Evolutionary conservation across 352 stramenopile genomes (phyloP), one percentile per base, ranked within the genome.

Genomic region (Globisporangium irregulare): DNA sequence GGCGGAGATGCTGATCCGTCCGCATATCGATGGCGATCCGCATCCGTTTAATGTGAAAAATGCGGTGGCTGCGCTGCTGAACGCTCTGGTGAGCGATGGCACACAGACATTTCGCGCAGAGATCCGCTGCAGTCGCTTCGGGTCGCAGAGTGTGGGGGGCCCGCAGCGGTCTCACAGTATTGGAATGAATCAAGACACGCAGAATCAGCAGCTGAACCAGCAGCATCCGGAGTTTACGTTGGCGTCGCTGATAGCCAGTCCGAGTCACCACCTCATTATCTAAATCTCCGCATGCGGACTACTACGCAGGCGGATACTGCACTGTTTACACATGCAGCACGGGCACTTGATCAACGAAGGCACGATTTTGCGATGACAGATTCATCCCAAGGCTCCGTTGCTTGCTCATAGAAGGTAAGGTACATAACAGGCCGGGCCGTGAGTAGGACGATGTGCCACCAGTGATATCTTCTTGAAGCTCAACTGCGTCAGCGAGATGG

Each of bases 81-180:
- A 75, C 64, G 72, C 74, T 14, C 67, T 86, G 1, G 73, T 82
- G 4, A 65, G 70, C 38, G 77, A 81, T 61, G 64, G 59, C 4
- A 64, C 25, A n/a, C 74, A 86, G 46, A 76, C n/a, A 8, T 84
- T 82, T 55, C 62, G 76, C 12, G 77, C 77, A 3, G 64, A 77
- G 59, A 48, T 87, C 18, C n/a, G 66, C 24, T 75, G 68, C 55
- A 64, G 65, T 38, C 55, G 53, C 59, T 68, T 59, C 60, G 25
- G 61, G 66, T 64, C 69, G 36, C 18, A 75, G 56, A 50, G 64
- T 59, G 29, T 55, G 46, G 27, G 69, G 70, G 32, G 56, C 55
- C 55, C 20, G 10, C 9, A 50, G 53, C 10, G 36, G 6, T 60
- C 15, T 9, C 54, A 55, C 10, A 62, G 55, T 51, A 46, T 25